These are phyloP conservation scores for Rhynchospora breviuscula DNA, from an alignment of 176 grass and related monocot genomes.

Conservation along the genomic window DNA sequence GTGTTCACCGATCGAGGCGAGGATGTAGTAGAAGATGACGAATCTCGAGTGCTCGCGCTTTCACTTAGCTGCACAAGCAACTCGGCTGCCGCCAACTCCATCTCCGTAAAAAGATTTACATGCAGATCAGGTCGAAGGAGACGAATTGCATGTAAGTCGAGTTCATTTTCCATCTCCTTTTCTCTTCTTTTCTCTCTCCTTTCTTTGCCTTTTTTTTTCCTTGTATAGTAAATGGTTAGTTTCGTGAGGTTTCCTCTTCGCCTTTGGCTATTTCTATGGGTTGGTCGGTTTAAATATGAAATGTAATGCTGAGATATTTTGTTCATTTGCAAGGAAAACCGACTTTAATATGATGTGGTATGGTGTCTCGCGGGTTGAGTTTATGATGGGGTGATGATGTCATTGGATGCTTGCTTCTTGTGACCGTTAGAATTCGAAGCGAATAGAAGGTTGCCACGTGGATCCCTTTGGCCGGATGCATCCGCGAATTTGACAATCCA, in stretches of 20 bases:
- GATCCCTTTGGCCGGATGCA: neutral
- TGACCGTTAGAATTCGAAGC: neutral
- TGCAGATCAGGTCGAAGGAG: neutral
- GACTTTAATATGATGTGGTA: slow-evolving; percentile 7
- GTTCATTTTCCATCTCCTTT: slow-evolving; percentile 7
- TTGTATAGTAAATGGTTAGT: slow-evolving; percentile 4
- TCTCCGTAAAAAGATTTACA: slow-evolving; percentile 39
- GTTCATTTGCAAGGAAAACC: neutral
- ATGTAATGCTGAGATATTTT: neutral
- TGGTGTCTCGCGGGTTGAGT: slow-evolving; percentile 16
- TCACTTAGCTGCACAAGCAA: slow-evolving; percentile 60
- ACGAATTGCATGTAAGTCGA: neutral
- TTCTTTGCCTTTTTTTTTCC: neutral
- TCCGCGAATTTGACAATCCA: neutral
- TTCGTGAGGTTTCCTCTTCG: neutral
- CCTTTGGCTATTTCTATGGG: neutral
- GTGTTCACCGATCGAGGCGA: slow-evolving; percentile 42
- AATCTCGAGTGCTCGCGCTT: neutral
- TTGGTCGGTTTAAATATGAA: neutral
- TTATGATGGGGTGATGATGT: neutral
- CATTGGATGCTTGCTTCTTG: slow-evolving; percentile 6
- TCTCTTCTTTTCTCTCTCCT: neutral
- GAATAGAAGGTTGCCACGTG: neutral
- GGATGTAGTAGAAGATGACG: neutral
- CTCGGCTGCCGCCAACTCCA: slow-evolving; percentile 54